phyloP scores from a whole-genome alignment of 768 basidiomycete genomes.

The Mycena belliarum region DNA sequence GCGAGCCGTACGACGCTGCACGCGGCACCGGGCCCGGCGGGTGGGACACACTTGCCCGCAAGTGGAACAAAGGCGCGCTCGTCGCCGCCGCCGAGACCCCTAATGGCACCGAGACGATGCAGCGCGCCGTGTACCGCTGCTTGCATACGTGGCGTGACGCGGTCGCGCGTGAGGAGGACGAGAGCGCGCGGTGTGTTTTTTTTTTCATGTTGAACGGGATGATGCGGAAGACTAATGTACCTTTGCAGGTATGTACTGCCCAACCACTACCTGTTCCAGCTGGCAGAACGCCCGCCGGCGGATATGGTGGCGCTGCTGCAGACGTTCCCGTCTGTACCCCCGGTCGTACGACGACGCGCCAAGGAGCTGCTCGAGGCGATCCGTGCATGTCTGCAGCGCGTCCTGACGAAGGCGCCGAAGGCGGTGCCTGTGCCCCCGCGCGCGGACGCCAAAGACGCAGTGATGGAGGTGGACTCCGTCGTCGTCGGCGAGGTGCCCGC shows the following conservation, averaged over 20 bases:
- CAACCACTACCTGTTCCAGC: constrained; percentile 71
- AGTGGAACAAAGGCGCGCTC: constrained; percentile 75
- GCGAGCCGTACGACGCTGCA: constrained; percentile 68
- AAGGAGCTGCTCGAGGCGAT: constrained; percentile 70
- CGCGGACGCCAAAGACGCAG: constrained; percentile 3
- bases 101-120: constrained; percentile 40
- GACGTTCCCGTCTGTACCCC: constrained; percentile 60
- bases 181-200: constrained; percentile 67
- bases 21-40: constrained; percentile 67
- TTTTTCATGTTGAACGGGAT: neutral
- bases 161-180: constrained; percentile 81
- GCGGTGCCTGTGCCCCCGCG: neutral
- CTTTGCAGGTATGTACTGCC: constrained; percentile 61
- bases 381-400: constrained; percentile 44
- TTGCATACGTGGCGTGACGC: constrained; percentile 85
- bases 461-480: constrained; percentile 15
- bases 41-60: constrained; percentile 76
- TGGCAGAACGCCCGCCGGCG: constrained; percentile 71
- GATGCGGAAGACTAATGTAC: no score
- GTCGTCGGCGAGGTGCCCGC: neutral
- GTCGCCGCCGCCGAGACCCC: constrained; percentile 36
- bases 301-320: constrained; percentile 63
- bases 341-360: constrained; percentile 60
- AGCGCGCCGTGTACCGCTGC: constrained; percentile 64
- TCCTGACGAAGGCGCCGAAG: constrained; percentile 21